phyloP scores from a whole-genome alignment of 352 stramenopile species.

The Thraustotheca clavata region DNA sequence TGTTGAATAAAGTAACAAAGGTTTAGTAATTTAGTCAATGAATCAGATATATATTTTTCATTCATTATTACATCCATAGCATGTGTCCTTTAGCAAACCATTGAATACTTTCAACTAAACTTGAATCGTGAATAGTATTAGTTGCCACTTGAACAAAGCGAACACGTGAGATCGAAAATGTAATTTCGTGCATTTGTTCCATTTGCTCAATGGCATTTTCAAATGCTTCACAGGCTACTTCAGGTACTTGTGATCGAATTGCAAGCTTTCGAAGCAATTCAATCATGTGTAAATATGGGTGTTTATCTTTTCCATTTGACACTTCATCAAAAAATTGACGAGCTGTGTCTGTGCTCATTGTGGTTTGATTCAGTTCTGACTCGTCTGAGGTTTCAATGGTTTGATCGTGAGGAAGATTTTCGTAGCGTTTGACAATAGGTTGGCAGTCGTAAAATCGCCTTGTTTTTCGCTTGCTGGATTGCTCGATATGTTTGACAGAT shows the following conservation, averaged over 20 bases:
- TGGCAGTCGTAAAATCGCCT: constrained; percentile 3
- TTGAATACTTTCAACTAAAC: neutral
- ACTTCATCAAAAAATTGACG: constrained; percentile 18
- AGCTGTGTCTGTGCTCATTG: neutral
- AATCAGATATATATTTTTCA: neutral
- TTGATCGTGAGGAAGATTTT: neutral
- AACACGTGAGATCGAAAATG: constrained; percentile 5
- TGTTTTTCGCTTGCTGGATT: neutral
- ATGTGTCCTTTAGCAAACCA: neutral
- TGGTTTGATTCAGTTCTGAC: neutral
- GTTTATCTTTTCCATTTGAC: neutral
- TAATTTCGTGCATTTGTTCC: neutral
- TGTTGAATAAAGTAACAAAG: no score
- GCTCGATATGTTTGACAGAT: neutral
- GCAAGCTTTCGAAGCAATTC: neutral
- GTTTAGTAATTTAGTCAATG: no score
- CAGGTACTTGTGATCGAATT: neutral
- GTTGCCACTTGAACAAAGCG: neutral
- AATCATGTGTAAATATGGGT: neutral
- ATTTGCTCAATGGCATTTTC: neutral
- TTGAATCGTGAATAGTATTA: neutral
- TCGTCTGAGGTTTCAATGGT: neutral
- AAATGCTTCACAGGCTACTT: neutral
- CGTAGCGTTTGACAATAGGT: neutral
- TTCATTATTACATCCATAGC: neutral